phyloP scores from a whole-genome alignment of 768 basidiomycete species.

The Suillus weaverae region DNA sequence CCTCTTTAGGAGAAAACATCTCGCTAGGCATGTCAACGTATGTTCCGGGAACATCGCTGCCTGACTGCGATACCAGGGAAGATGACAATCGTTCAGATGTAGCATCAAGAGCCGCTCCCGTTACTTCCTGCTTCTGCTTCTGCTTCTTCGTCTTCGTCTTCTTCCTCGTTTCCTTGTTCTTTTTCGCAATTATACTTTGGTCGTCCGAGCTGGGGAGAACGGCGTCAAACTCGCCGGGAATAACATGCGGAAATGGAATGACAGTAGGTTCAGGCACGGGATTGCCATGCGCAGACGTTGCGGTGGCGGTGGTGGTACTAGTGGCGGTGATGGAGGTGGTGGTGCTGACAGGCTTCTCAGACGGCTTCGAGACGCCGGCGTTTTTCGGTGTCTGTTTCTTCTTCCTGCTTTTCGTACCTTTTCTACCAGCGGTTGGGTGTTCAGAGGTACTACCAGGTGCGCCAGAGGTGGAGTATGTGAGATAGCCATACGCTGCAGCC shows the following conservation, averaged over 20 bases:
- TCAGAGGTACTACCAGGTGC: not conserved
- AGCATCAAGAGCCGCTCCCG: conserved; percentile 7
- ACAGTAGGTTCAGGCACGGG: conserved; percentile 26
- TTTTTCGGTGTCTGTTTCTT: conserved; percentile 21
- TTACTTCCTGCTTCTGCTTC: not conserved
- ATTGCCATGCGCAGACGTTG: conserved; percentile 11
- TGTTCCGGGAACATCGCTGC: conserved; percentile 20
- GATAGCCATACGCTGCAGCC: conserved; percentile 42
- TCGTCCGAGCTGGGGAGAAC: conserved; percentile 13
- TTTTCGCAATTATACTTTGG: not conserved
- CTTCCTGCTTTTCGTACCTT: conserved; percentile 32
- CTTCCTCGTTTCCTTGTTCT: conserved; percentile 44
- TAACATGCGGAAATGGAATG: conserved; percentile 37
- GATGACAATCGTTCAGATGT: conserved; percentile 2
- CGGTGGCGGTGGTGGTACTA: conserved; percentile 15
- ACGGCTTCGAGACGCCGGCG: conserved; percentile 15
- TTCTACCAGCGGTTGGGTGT: conserved; percentile 16
- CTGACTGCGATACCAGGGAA: conserved; percentile 4
- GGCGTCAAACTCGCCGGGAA: conserved; percentile 49
- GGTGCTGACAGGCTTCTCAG: not conserved
- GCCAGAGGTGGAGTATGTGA: conserved; percentile 14
- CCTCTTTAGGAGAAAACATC: conserved; percentile 32
- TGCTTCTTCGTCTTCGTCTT: conserved; percentile 40
- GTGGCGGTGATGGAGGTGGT: not conserved
- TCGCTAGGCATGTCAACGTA: conserved; percentile 1